phyloP scores from a whole-genome alignment of 176 grass and related monocot genomes.

The Ampelocalamus luodianensis region DNA sequence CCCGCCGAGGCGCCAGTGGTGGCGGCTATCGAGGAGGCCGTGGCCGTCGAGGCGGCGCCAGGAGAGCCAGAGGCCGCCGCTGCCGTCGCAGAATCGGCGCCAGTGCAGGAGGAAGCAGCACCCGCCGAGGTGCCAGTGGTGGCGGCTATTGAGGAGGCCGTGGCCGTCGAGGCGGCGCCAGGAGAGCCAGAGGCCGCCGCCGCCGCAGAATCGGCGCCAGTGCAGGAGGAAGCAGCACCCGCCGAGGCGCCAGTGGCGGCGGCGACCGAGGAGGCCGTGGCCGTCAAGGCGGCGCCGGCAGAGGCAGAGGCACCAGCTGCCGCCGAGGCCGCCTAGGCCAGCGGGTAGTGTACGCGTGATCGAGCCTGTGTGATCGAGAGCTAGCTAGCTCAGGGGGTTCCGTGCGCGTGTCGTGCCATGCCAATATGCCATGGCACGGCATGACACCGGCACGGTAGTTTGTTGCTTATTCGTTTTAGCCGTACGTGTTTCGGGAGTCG shows the following conservation, averaged over 20 bases:
- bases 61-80: background rate
- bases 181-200: background rate
- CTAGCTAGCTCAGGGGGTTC: background rate
- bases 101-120: background rate
- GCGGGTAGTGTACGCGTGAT: background rate
- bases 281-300: background rate
- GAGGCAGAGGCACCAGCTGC: background rate
- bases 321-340: slow-evolving; percentile 14
- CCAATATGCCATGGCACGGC: slow-evolving; percentile 2
- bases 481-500: background rate
- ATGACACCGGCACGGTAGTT: background rate
- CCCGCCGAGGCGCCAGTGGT: background rate
- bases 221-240: background rate
- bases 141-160: too few species aligned
- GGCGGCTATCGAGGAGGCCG: background rate
- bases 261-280: background rate
- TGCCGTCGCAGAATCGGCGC: background rate
- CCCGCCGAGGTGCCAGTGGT: background rate
- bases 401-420: background rate
- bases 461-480: background rate
- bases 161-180: background rate
- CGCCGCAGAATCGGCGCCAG: background rate
- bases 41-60: background rate
- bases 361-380: background rate
- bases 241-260: background rate